A percentile compares a stretch with the other conserved stretches of the same genome.
Evolutionary conservation across 306 rosid genomes (phyloP).

Genomic region (Pterocarpus macrocarpus): DNA sequence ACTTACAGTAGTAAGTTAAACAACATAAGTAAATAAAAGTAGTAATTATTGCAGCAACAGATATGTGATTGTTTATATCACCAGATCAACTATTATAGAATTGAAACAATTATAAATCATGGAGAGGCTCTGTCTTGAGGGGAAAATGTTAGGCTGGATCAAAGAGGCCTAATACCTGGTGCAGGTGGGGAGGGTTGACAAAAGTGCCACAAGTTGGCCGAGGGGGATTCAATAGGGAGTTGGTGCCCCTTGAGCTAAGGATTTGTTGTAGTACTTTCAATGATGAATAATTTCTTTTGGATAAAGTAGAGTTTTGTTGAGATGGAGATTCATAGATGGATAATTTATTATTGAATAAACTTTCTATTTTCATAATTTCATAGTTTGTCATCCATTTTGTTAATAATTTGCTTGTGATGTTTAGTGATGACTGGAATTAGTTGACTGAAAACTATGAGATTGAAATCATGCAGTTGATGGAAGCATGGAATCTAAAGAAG

Average conservation of each 20-base stretch:
- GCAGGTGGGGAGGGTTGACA: background rate
- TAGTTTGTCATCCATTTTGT: background rate
- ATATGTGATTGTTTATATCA: background rate
- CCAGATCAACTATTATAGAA: background rate
- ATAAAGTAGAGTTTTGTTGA: background rate
- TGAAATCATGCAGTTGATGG: constrained; percentile 69
- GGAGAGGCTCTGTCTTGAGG: background rate
- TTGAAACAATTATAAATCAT: background rate
- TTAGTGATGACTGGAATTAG: constrained; percentile 3
- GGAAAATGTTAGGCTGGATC: background rate
- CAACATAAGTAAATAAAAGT: background rate
- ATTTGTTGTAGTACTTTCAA: constrained; percentile 4
- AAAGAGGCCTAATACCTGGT: background rate
- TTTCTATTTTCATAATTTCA: background rate
- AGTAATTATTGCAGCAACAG: background rate
- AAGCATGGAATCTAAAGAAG: constrained; percentile 70
- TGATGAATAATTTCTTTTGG: background rate
- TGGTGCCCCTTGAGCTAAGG: constrained; percentile 11
- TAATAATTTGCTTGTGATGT: constrained; percentile 9
- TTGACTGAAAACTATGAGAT: constrained; percentile 42
- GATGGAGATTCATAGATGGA: background rate
- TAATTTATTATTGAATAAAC: background rate
- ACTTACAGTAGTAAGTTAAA: background rate
- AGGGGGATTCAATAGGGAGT: background rate
- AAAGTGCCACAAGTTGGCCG: background rate